Conservation (phyloP, 805 yeast species). For the Teunomyces gatunensis region DNA sequence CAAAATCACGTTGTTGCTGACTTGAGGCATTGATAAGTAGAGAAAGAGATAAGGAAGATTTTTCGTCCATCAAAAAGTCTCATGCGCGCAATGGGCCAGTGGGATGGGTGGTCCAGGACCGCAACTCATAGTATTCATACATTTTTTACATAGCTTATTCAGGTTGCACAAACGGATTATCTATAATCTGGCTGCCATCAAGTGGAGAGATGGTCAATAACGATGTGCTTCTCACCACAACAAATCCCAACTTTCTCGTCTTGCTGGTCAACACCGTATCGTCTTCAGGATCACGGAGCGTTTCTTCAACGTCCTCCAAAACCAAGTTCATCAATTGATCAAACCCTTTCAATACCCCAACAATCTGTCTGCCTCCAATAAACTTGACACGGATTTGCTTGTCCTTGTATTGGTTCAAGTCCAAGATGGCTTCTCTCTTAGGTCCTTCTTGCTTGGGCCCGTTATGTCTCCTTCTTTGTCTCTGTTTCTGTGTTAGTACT, state of each 20-base stretch:
- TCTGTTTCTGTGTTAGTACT: not conserved
- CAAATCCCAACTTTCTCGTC: slow-evolving; percentile 70
- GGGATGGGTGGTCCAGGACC: too few species aligned
- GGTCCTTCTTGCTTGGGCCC: slow-evolving; percentile 59
- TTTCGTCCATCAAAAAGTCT: too few species aligned
- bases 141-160: slow-evolving; percentile 4
- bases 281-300: slow-evolving; percentile 64
- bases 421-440: slow-evolving; percentile 85
- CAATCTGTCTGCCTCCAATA: slow-evolving; percentile 81
- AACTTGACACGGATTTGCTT: slow-evolving; percentile 72
- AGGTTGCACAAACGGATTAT: slow-evolving; percentile 55
- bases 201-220: slow-evolving; percentile 71
- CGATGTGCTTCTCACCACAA: slow-evolving; percentile 84
- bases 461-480: slow-evolving; percentile 20
- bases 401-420: slow-evolving; percentile 74
- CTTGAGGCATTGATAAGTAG: slow-evolving; percentile 12
- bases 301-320: slow-evolving; percentile 68
- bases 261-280: slow-evolving; percentile 50
- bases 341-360: slow-evolving; percentile 78
- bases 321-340: slow-evolving; percentile 81
- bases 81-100: too few species aligned
- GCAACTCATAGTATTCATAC: too few species aligned
- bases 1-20: slow-evolving; percentile 55
- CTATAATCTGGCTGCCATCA: slow-evolving; percentile 67
- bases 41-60: not conserved